Evolutionary conservation across 2,329 filamentous ascomycete species (phyloP).

Genomic region (Apiospora marii): DNA sequence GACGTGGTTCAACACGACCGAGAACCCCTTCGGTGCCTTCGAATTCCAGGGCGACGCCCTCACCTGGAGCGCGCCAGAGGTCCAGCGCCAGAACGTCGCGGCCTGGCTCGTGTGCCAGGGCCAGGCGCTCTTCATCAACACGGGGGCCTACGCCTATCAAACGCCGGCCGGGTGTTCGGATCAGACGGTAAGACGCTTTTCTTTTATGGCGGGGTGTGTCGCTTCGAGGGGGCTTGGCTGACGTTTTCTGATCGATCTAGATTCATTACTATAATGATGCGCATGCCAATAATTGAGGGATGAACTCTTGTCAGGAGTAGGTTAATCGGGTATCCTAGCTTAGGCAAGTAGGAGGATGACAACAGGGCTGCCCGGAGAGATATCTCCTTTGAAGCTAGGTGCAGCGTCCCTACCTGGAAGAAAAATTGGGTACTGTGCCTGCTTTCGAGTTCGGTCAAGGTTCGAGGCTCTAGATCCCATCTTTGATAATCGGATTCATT

Average conservation of each 20-base stretch:
- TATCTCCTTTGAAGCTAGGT: background rate
- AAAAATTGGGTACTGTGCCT: background rate
- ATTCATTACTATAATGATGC: conserved; percentile 53
- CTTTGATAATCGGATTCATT: background rate
- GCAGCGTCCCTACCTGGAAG: background rate
- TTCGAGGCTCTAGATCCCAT: background rate
- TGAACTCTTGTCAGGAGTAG: background rate
- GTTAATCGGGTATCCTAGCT: background rate
- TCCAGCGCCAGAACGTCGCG: conserved; percentile 61
- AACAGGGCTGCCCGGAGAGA: background rate
- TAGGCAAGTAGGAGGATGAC: background rate
- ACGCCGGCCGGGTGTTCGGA: conserved; percentile 66
- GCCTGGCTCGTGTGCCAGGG: conserved; percentile 66
- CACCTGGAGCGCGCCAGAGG: conserved; percentile 57
- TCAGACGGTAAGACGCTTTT: conserved; percentile 56
- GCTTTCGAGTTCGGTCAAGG: background rate
- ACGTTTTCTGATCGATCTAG: conserved; percentile 32
- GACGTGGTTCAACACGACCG: conserved; percentile 57
- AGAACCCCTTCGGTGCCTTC: conserved; percentile 64
- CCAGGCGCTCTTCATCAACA: conserved; percentile 63
- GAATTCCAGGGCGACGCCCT: conserved; percentile 65
- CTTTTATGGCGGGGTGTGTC: too few species aligned
- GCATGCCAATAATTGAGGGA: conserved; percentile 36
- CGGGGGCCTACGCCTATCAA: conserved; percentile 65
- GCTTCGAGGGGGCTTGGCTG: background rate